These are phyloP conservation scores for Aspergillus sp. DNA, from an alignment of 2,329 filamentous ascomycete genomes.

Conservation along the genomic window DNA sequence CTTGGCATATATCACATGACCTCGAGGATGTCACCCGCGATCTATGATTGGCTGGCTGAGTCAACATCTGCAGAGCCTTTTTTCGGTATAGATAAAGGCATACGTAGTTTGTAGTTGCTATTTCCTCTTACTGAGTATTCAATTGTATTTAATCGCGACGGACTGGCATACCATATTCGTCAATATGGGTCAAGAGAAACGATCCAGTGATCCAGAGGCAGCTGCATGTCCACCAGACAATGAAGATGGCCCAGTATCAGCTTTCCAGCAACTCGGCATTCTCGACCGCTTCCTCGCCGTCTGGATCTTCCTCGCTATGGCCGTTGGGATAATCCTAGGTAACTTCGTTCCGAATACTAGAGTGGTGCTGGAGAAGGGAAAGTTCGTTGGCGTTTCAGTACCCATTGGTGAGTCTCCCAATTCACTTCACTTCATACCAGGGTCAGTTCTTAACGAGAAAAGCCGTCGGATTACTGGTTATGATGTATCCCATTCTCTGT, in stretches of 20 bases:
- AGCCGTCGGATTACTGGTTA: conserved; percentile 79
- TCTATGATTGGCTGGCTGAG: background rate
- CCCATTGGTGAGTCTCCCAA: conserved; percentile 57
- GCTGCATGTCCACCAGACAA: background rate
- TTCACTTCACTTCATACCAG: background rate
- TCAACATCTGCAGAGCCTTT: background rate
- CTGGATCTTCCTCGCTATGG: conserved; percentile 79
- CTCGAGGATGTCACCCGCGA: background rate
- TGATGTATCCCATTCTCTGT: conserved; percentile 94
- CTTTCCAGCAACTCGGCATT: conserved; percentile 20
- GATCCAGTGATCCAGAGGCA: conserved; percentile 11
- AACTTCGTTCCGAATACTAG: conserved; percentile 68
- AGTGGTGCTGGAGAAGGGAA: conserved; percentile 63
- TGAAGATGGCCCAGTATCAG: conserved; percentile 14
- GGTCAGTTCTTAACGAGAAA: background rate
- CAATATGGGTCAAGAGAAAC: conserved; percentile 7
- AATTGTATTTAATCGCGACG: background rate
- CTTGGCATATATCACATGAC: background rate
- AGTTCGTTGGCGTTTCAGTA: conserved; percentile 68
- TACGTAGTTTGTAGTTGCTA: background rate
- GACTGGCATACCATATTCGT: background rate
- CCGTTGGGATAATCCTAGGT: conserved; percentile 69
- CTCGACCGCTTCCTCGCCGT: conserved; percentile 35
- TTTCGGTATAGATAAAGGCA: background rate
- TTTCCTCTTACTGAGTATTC: background rate